phyloP scores from a whole-genome alignment of 75 land plant genomes.

The Pseudotsuga menziesii region DNA sequence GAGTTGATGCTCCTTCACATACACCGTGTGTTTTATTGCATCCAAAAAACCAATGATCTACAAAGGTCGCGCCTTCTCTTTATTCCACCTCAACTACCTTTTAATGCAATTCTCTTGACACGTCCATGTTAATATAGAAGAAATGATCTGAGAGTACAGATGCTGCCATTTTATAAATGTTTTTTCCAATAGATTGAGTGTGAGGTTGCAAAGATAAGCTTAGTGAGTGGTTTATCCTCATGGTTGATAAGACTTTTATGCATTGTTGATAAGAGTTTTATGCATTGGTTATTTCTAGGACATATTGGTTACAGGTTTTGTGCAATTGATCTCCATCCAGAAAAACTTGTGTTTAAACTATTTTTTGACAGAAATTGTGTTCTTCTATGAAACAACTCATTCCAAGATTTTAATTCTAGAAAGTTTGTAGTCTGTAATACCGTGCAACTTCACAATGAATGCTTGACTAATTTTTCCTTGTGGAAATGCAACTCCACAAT shows the following conservation, averaged over 20 bases:
- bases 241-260: constrained; percentile 40
- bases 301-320: no score
- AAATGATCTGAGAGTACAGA: constrained; percentile 33
- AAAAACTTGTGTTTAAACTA: no score
- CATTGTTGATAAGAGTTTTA: constrained; percentile 42
- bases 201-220: constrained; percentile 10
- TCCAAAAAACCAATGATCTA: constrained; percentile 79
- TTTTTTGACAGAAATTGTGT: no score
- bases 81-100: constrained; percentile 79
- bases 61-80: constrained; percentile 56
- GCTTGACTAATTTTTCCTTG: no score
- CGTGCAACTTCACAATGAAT: no score
- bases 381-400: no score
- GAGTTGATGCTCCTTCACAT: constrained; percentile 67
- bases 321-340: no score
- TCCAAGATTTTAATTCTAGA: no score
- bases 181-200: constrained; percentile 12
- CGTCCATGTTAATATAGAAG: constrained; percentile 67
- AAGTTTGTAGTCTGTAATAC: no score
- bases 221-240: constrained; percentile 25
- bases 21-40: constrained; percentile 69
- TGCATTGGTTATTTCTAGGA: constrained; percentile 8
- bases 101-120: constrained; percentile 55
- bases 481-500: no score
- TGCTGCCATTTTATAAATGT: constrained; percentile 2